These are phyloP conservation scores for Withania somnifera DNA, from an alignment of 305 asterid species.

Conservation along the genomic window DNA sequence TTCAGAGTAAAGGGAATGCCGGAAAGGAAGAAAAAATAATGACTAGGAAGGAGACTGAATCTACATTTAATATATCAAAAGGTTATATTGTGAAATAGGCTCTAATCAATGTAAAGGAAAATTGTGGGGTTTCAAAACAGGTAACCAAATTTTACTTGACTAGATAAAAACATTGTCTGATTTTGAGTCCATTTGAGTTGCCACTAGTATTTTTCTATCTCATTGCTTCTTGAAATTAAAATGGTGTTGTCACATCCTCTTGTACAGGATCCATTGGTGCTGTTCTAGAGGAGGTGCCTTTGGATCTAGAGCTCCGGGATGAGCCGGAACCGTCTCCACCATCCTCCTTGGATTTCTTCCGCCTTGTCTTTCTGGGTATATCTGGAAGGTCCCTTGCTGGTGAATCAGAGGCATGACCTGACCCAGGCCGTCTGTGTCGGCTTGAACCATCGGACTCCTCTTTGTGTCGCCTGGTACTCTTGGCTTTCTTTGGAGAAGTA, in stretches of 20 bases:
- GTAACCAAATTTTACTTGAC: slow-evolving; percentile 1
- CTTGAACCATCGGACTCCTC: neutral
- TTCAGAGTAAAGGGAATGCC: neutral
- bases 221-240: slow-evolving; percentile 6
- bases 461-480: slow-evolving; percentile 4
- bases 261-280: slow-evolving; percentile 6
- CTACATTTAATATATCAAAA: neutral
- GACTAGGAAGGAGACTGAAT: neutral
- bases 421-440: slow-evolving; percentile 1
- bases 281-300: slow-evolving; percentile 10
- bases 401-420: slow-evolving; percentile 13
- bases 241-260: neutral
- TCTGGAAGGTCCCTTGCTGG: slow-evolving; percentile 30
- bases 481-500: slow-evolving; percentile 3
- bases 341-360: slow-evolving; percentile 65
- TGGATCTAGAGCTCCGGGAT: slow-evolving; percentile 10
- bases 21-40: neutral
- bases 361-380: slow-evolving; percentile 43
- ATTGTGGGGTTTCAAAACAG: neutral
- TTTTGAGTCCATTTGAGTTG: neutral
- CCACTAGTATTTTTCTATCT: slow-evolving; percentile 14
- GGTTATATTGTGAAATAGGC: neutral
- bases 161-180: neutral
- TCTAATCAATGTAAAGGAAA: neutral
- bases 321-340: slow-evolving; percentile 12